Evolutionary conservation across 1,284 basidiomycete species (phyloP), one percentile per base, ranked within the genome.

Genomic region (Ustilago tritici): DNA sequence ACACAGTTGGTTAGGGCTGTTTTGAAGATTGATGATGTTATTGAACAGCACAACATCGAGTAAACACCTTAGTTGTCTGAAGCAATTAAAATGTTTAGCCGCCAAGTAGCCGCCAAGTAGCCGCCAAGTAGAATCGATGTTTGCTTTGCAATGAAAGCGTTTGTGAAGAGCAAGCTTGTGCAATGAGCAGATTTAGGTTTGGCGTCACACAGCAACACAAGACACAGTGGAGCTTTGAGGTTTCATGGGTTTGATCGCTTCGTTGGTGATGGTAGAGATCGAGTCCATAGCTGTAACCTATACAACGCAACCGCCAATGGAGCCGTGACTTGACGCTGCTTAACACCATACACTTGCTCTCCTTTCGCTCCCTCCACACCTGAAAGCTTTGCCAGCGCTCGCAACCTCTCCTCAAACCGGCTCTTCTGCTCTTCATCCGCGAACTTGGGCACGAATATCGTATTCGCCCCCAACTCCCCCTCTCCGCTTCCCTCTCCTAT

Each of bases 1-100:
- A 98, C 95, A 41, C 96, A 99, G 90, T 92, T 95, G 46, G 86
- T 87, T 1, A 73, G 88, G 35, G 85, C 87, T 15, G 86, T 88
- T 28, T 81, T 88, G 38, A 85, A 84, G 70, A 86, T 86, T 63
- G 85, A 86, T 68, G 85, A 86, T 69, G 85, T 86, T 46, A 82
- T 82, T 53, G 80, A 82, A 43, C 80, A 82, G 65, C 80, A 82
- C 61, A 78, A 81, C 62, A 76, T 82, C 56, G 80, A 82, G 65
- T 78, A 64, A 41, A 19, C 11, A 23, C 3, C 11, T 19, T 9
- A 0, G 23, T 31, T 1, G 19, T 7, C 5, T 5, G 7, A 19
- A 23, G 46, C 10, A 23, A 49, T 23, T 23, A 19, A 49, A 28
- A 28, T 28, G 23, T 3, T 28, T 40, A 11, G 38, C 38, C 38